Base-by-base conservation (phyloP, 139 green algal genomes). In the Chlorella sorokiniana region DNA sequence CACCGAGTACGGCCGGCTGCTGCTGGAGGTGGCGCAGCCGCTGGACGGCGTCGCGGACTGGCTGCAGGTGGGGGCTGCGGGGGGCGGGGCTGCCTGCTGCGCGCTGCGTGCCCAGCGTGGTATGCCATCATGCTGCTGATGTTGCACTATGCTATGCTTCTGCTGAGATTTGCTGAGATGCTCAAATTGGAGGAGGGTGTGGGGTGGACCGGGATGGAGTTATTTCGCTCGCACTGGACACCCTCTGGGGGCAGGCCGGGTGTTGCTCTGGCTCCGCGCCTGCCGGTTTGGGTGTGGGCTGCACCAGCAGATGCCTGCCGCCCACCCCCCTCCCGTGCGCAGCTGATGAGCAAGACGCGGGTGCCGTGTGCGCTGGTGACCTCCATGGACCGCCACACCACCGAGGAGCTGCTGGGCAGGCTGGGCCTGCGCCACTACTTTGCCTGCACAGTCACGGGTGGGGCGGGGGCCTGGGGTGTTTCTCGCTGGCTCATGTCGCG, bases 361-460 rank as follows among this genome's bases (percentile, higher is more conserved):
- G 89, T 97, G 42, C 93, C 93, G 14, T 93, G 87, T 69, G 93
- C 91, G 4, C 70, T 94, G 9, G 90, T 97, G 1, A 89, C 85
- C 11, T 59, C 77, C n/a, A 89, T 96, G 79, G 84, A 88, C 54
- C 78, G 85, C 9, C 29, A 42, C 25, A 61, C 83, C 59, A 59
- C 74, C 25, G 69, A 51, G 33, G 25, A 83, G 79, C 29, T 89
- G 22, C 79, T 97, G 63, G 86, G 90, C 14, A 82, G 84, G n/a
- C 85, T 94, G 86, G 83, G 84, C 14, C 82, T 96, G 69, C 69
- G 86, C 31, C 75, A 90, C 25, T 84, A 89, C 67, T 96, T 96
- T 83, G 51, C 68, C 11, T 79, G 73, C 73, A 41, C 41, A 5
- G 72, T 79, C 52, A 79, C 72, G 38, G 72, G 72, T 67, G 35